These are phyloP conservation scores for Saccharum spontaneum DNA, from an alignment of 176 grass and related monocot genomes.

Conservation along the genomic window DNA sequence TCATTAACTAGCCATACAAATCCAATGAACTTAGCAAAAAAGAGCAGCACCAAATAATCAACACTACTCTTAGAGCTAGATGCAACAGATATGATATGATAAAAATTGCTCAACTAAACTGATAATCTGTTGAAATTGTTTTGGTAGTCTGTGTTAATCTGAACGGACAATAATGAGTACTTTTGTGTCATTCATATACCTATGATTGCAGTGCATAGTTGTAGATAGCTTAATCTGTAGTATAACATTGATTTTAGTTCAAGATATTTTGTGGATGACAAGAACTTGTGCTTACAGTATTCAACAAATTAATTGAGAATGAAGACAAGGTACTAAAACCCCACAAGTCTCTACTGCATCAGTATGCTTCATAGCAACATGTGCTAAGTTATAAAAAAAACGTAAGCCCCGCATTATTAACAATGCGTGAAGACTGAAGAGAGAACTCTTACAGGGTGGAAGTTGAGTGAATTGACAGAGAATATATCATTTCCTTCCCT, in stretches of 20 bases:
- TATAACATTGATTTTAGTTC: slow-evolving; percentile 9
- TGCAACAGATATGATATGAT: neutral
- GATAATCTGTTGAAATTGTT: neutral
- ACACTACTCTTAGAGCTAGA: neutral
- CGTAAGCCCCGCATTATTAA: neutral
- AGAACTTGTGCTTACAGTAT: neutral
- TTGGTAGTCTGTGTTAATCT: neutral
- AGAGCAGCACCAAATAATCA: neutral
- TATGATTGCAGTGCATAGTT: neutral
- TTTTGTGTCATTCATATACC: neutral
- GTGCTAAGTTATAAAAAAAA: neutral
- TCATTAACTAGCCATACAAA: slow-evolving; percentile 21
- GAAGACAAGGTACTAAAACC: slow-evolving; percentile 9
- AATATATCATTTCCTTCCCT: slow-evolving; percentile 94
- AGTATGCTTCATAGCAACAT: neutral
- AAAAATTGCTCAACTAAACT: neutral
- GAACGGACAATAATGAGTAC: neutral
- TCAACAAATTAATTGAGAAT: slow-evolving; percentile 27
- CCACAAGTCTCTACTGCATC: neutral
- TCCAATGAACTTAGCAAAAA: neutral
- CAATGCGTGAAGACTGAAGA: neutral
- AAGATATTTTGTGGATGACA: neutral
- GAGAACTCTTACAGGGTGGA: slow-evolving; percentile 83
- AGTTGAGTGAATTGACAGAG: slow-evolving; percentile 92
- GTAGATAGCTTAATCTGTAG: neutral